Evolutionary conservation across 768 basidiomycete genomes (phyloP).

Genomic region (Termitomyces heimii): DNA sequence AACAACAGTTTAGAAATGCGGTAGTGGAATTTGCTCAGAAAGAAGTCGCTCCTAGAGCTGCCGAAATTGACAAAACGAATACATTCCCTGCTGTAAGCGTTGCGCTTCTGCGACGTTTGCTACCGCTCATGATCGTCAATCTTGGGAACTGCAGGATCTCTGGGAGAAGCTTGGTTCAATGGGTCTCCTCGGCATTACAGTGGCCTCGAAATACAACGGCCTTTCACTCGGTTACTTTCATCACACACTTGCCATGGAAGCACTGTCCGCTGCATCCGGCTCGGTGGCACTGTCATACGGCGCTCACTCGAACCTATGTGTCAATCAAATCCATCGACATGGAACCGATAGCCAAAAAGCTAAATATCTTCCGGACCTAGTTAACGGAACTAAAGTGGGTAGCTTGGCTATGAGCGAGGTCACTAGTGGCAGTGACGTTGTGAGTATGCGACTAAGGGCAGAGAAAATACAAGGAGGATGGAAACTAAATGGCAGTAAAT

Average conservation of each 20-base stretch:
- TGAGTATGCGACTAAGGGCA: constrained; percentile 85
- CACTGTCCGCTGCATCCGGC: constrained; percentile 83
- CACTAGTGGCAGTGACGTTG: constrained; percentile 91
- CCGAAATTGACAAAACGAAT: constrained; percentile 82
- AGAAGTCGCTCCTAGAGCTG: constrained; percentile 83
- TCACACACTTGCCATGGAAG: constrained; percentile 93
- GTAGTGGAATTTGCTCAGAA: constrained; percentile 75
- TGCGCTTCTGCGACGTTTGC: background rate
- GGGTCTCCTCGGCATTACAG: constrained; percentile 89
- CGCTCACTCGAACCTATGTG: constrained; percentile 87
- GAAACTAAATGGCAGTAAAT: constrained; percentile 85
- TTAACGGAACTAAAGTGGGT: constrained; percentile 80
- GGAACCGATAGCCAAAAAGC: constrained; percentile 79
- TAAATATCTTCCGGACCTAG: constrained; percentile 77
- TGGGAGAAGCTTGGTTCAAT: constrained; percentile 89
- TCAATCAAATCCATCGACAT: constrained; percentile 80
- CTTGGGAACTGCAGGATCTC: constrained; percentile 47
- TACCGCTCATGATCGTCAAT: constrained; percentile 4
- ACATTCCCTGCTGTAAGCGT: constrained; percentile 63
- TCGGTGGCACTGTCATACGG: constrained; percentile 91
- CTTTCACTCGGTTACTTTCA: constrained; percentile 79
- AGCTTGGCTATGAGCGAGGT: constrained; percentile 94
- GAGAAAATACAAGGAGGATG: constrained; percentile 74
- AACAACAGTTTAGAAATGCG: constrained; percentile 68
- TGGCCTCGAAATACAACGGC: constrained; percentile 75